Percentiles rank a stretch among this genome's conserved stretches.
phyloP scores from a whole-genome alignment of 2,329 filamentous ascomycete genomes.

The Cladosporium sp. region DNA sequence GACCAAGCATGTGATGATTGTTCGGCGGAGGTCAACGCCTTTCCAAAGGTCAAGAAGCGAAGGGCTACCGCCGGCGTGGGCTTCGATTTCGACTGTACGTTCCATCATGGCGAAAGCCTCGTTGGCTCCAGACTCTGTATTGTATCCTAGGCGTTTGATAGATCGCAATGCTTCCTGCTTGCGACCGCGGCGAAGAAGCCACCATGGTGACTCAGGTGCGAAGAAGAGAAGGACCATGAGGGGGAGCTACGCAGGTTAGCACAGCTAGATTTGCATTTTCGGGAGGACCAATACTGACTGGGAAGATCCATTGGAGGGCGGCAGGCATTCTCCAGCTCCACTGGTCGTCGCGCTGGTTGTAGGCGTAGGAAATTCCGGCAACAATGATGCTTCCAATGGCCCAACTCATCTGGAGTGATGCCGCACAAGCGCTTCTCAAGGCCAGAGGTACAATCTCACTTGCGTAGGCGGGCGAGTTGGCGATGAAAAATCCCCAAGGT shows the following conservation, averaged over 20 bases:
- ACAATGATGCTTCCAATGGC: conserved; percentile 74
- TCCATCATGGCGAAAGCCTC: conserved; percentile 92
- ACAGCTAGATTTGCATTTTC: conserved; percentile 43
- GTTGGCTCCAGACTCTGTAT: conserved; percentile 70
- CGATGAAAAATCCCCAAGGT: conserved; percentile 62
- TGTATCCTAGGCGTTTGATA: conserved; percentile 67
- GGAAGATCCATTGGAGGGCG: conserved; percentile 77
- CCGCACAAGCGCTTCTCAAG: conserved; percentile 69
- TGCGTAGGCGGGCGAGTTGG: conserved; percentile 59
- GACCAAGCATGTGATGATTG: conserved; percentile 64
- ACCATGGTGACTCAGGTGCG: conserved; percentile 65
- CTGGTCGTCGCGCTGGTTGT: conserved; percentile 64
- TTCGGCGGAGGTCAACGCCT: conserved; percentile 74
- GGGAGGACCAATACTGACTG: conserved; percentile 40
- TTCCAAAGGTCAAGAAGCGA: conserved; percentile 82
- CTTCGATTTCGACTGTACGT: conserved; percentile 79
- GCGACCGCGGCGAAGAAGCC: conserved; percentile 67
- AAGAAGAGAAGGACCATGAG: conserved; percentile 66
- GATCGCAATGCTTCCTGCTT: conserved; percentile 66
- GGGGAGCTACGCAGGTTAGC: conserved; percentile 39
- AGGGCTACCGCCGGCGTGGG: conserved; percentile 70
- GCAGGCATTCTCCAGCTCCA: conserved; percentile 72
- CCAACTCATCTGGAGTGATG: conserved; percentile 77
- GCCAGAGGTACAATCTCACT: conserved; percentile 69
- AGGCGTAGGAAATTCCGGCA: conserved; percentile 68